These are phyloP conservation scores for Acacia acuminata DNA, from an alignment of 306 rosid genomes.

Conservation along the genomic window DNA sequence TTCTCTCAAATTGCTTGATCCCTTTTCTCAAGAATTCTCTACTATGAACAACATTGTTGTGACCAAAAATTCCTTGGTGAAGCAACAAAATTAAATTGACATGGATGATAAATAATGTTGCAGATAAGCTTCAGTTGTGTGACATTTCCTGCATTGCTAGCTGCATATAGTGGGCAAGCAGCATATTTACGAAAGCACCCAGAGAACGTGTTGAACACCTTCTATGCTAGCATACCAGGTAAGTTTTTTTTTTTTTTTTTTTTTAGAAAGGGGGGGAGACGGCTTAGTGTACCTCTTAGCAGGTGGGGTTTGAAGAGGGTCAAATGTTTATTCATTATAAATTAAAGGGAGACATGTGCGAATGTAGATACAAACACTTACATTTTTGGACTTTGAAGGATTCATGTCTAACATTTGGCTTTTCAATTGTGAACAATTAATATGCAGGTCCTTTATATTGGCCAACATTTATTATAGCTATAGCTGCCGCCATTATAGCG, in stretches of 20 bases:
- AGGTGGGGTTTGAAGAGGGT: no score
- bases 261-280: no score
- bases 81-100: slow-evolving; percentile 1
- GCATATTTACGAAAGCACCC: slow-evolving; percentile 43
- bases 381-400: neutral
- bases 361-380: neutral
- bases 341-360: no score
- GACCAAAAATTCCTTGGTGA: neutral
- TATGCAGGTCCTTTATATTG: slow-evolving; percentile 66
- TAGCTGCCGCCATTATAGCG: slow-evolving; percentile 79
- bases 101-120: neutral
- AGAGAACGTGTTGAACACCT: slow-evolving; percentile 31
- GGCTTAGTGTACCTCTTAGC: no score
- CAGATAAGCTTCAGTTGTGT: slow-evolving; percentile 48
- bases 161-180: slow-evolving; percentile 46
- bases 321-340: no score
- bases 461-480: slow-evolving; percentile 85
- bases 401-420: neutral
- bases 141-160: slow-evolving; percentile 39
- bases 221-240: slow-evolving; percentile 48
- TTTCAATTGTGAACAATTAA: neutral
- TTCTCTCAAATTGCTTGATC: neutral
- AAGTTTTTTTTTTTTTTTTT: neutral
- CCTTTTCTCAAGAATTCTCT: neutral
- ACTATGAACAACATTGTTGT: neutral